A percentile compares a stretch with the other conserved stretches of the same genome.
Conservation (phyloP, 352 stramenopile genomes). For the Pythium insidiosum region DNA sequence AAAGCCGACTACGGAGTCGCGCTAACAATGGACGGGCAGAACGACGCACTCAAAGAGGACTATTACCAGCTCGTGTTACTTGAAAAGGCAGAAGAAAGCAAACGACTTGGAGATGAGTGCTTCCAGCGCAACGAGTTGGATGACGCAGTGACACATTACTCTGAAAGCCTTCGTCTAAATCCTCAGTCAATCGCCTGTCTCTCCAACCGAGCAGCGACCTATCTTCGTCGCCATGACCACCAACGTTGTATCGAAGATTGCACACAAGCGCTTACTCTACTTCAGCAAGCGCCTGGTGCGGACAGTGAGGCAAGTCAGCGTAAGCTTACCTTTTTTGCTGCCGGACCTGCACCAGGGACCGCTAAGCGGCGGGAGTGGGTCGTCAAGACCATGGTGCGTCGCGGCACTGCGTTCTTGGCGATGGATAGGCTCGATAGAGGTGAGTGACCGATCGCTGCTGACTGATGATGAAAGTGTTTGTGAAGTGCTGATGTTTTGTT, state of each 20-base stretch:
- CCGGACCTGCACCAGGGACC: constrained; percentile 40
- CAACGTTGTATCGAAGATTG: constrained; percentile 57
- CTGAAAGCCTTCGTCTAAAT: constrained; percentile 44
- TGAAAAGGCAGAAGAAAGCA: constrained; percentile 44
- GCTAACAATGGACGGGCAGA: constrained; percentile 70
- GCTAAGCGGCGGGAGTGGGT: constrained; percentile 59
- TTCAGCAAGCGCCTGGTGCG: constrained; percentile 27
- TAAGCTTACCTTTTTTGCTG: constrained; percentile 44
- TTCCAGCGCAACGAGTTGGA: constrained; percentile 33
- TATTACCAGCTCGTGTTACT: constrained; percentile 53
- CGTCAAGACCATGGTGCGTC: constrained; percentile 65
- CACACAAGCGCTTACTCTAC: constrained; percentile 33
- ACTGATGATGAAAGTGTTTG: not conserved
- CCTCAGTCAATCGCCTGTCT: constrained; percentile 59
- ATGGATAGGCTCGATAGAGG: constrained; percentile 30
- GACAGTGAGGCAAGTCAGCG: not conserved
- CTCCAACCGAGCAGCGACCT: constrained; percentile 70
- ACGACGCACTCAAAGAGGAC: constrained; percentile 51
- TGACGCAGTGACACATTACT: constrained; percentile 42
- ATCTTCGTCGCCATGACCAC: constrained; percentile 36
- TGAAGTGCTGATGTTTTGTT: not conserved
- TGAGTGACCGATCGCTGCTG: constrained; percentile 5
- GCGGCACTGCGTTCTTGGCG: constrained; percentile 37
- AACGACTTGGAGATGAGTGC: constrained; percentile 34
- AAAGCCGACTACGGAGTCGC: constrained; percentile 79